A percentile compares a stretch with the other conserved stretches of the same genome.
Evolutionary conservation across 2,329 filamentous ascomycete genomes (phyloP).

Genomic region (Aspergillus fructus): DNA sequence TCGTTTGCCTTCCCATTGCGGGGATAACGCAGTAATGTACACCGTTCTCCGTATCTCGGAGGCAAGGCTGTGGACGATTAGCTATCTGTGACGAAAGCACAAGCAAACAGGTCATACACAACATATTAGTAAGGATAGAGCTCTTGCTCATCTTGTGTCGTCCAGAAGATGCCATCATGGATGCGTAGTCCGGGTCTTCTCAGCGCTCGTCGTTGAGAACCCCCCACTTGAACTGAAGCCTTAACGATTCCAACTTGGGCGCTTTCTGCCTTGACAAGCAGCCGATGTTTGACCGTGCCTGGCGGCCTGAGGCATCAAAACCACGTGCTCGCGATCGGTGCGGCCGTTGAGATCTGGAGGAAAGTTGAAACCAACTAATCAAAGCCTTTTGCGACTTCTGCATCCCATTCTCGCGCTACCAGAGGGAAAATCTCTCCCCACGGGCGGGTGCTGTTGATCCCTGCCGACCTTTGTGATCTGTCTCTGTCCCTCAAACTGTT

Average conservation of each 20-base stretch:
- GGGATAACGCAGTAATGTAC: not conserved
- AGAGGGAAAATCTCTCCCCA: conserved; percentile 1
- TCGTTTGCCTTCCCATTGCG: not conserved
- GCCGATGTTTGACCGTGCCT: not conserved
- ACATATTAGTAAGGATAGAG: not conserved
- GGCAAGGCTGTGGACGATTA: not conserved
- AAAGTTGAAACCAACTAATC: not conserved
- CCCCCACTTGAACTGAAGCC: not conserved
- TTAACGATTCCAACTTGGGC: not conserved
- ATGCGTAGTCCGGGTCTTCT: not conserved
- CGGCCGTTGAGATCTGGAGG: not conserved
- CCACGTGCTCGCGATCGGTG: conserved; percentile 7
- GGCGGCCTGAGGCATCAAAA: conserved; percentile 2
- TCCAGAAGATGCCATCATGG: not conserved
- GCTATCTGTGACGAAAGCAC: conserved; percentile 2
- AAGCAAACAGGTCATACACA: not conserved
- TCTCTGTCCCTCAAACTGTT: not conserved
- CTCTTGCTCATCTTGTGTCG: not conserved
- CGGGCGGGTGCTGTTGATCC: conserved; percentile 14
- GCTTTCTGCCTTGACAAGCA: not conserved
- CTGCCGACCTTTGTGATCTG: conserved; percentile 3
- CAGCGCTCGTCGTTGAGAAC: not conserved
- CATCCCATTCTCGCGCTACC: conserved; percentile 7
- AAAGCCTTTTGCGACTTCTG: not conserved
- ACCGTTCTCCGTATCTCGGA: not conserved